Evolutionary conservation across 768 basidiomycete genomes (phyloP).

Genomic region (Mycena pura): DNA sequence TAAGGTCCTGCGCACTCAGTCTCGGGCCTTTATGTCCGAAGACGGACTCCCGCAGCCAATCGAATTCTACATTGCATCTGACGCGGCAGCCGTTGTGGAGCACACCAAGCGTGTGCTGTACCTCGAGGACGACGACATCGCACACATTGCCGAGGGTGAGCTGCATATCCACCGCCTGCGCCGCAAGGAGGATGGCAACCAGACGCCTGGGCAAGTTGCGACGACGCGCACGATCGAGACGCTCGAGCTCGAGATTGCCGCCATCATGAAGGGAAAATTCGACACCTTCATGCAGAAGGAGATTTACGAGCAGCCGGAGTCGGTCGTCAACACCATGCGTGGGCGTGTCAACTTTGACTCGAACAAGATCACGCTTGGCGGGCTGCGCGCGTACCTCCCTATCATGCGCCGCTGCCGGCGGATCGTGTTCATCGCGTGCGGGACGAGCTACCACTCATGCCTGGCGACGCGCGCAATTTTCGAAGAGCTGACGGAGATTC

Average conservation of each 20-base stretch:
- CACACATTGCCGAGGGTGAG: conserved; percentile 95
- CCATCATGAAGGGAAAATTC: conserved; percentile 99
- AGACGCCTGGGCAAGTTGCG: conserved; percentile 64
- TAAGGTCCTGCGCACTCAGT: conserved; percentile 92
- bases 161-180: conserved; percentile 99
- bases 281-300: conserved; percentile 99
- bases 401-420: conserved; percentile 95
- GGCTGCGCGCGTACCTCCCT: conserved; percentile 91
- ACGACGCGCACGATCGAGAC: conserved; percentile 96
- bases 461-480: conserved; percentile 97
- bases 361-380: conserved; percentile 91
- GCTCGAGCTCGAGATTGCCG: conserved; percentile 97
- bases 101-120: conserved; percentile 99
- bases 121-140: conserved; percentile 98
- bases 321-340: conserved; percentile 99
- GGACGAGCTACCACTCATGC: conserved; percentile 97
- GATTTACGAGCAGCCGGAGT: conserved; percentile 98
- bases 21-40: conserved; percentile 97
- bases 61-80: conserved; percentile 99
- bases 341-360: conserved; percentile 99
- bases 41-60: conserved; percentile 99
- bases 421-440: conserved; percentile 97
- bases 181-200: conserved; percentile 76
- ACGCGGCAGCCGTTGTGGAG: conserved; percentile 95
- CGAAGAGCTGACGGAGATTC: conserved; percentile 98